Base-by-base conservation (phyloP, 441 rosid species). In the Populus hybrid region DNA sequence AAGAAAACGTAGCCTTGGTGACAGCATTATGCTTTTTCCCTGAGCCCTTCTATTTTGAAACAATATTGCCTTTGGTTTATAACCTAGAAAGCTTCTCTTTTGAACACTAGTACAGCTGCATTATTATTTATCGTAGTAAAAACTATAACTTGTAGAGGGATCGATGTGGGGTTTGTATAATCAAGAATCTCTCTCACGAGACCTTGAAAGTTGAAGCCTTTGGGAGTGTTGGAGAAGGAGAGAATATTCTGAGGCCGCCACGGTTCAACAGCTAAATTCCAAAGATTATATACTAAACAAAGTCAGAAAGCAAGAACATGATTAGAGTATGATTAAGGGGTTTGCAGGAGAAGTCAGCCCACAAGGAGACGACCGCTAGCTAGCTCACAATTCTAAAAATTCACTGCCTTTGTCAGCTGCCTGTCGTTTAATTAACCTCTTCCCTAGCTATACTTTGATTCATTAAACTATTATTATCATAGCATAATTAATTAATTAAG, bases 291-390 rank as follows among this genome's bases (percentile, higher is more conserved):
- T 77, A 72, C 77, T 90, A 89, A 86, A 87, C 81, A 83, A 89
- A 77, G 61, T 75, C 57, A 70, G 79, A 87, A 86, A 82, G 85
- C 84, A 81, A 82, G 71, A 59, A 82, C 88, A 93, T 93, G 78
- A 93, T 94, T 94, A 94, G 94, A 94, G 86, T 94, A 94, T 94
- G 94, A 94, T 94, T 88, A 92, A 86, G 85, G 77, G 82, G 35
- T 79, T 53, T 67, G 74, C 86, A 86, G 89, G 82, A 81, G 87
- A 91, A 90, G 97, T 93, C 97, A 91, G 93, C 95, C 88, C 94
- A 84, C 92, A 90, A 85, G 78, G 75, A 82, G 90, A 90, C 93
- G 93, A 86, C 92, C 73, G 78, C 61, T 53, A 53, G 61, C 90
- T 77, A 30, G 32, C 32, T 30, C 93, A 83, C 83, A 77, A 84